Evolutionary conservation across 805 yeast genomes (phyloP).

Genomic region (Candida adriatica): DNA sequence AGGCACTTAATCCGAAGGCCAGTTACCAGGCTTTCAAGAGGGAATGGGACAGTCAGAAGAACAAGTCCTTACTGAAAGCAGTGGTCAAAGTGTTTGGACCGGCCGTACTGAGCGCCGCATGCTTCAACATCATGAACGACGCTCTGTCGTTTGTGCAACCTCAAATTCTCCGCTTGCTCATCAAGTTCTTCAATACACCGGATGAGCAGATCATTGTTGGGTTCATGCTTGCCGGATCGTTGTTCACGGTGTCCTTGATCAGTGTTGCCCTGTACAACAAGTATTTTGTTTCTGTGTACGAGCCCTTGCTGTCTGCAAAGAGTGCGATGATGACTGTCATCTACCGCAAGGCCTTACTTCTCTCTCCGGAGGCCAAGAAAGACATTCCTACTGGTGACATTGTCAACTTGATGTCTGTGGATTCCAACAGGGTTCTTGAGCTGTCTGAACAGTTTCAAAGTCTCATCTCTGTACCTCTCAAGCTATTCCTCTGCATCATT

Average conservation of each 20-base stretch:
- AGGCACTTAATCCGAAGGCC: conserved; percentile 47
- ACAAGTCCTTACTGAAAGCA: conserved; percentile 50
- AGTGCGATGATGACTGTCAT: conserved; percentile 61
- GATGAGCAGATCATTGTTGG: conserved; percentile 39
- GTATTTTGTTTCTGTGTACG: conserved; percentile 50
- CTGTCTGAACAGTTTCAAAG: conserved; percentile 47
- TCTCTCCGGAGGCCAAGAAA: conserved; percentile 61
- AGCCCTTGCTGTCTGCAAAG: conserved; percentile 58
- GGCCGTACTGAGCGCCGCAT: conserved; percentile 63
- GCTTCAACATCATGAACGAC: conserved; percentile 71
- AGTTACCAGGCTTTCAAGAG: conserved; percentile 43
- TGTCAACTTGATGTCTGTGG: conserved; percentile 24
- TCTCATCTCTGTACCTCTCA: conserved; percentile 52
- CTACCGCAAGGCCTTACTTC: conserved; percentile 59
- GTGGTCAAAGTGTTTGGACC: conserved; percentile 66
- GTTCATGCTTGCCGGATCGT: conserved; percentile 49
- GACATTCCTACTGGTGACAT: conserved; percentile 70
- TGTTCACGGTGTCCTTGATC: conserved; percentile 55
- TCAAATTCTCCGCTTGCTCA: conserved; percentile 63
- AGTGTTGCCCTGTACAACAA: conserved; percentile 64
- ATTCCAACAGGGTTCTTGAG: conserved; percentile 33
- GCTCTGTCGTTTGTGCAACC: conserved; percentile 83
- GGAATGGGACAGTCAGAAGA: conserved; percentile 55
- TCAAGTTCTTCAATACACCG: conserved; percentile 44
- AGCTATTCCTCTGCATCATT: conserved; percentile 43